A percentile compares a stretch with the other conserved stretches of the same genome.
phyloP scores from a whole-genome alignment of 2,329 filamentous ascomycete genomes.

The Paracoccidioides lutzii region DNA sequence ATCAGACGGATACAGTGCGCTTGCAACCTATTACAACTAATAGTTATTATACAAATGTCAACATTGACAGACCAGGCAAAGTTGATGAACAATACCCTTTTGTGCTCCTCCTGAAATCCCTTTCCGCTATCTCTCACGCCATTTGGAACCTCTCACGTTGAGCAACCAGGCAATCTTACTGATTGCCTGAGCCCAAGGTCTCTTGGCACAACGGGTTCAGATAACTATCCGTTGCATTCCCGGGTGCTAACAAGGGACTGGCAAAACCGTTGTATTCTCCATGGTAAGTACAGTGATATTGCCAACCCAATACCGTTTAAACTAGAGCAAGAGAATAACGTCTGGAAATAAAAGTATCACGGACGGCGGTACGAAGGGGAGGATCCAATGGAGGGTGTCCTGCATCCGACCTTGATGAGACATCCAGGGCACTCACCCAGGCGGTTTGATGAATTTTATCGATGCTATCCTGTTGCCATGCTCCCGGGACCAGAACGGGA shows the following conservation, averaged over 20 bases:
- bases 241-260: background rate
- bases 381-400: constrained; percentile 40
- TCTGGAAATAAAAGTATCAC: constrained; percentile 25
- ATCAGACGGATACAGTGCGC: background rate
- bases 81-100: background rate
- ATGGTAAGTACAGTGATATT: background rate
- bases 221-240: background rate
- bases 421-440: constrained; percentile 41
- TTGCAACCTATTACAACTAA: background rate
- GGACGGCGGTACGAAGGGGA: constrained; percentile 41
- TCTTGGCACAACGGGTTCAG: background rate
- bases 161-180: background rate
- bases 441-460: constrained; percentile 96
- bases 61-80: background rate
- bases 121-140: background rate
- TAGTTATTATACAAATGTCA: background rate
- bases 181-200: background rate
- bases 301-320: no score
- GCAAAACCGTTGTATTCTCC: background rate
- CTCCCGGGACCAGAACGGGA: constrained; percentile 78
- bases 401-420: constrained; percentile 39
- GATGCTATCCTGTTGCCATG: constrained; percentile 93
- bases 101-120: background rate
- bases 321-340: background rate
- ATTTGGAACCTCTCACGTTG: background rate